Base-by-base conservation (phyloP, 768 basidiomycete genomes). In the Infundibulicybe gibba region DNA sequence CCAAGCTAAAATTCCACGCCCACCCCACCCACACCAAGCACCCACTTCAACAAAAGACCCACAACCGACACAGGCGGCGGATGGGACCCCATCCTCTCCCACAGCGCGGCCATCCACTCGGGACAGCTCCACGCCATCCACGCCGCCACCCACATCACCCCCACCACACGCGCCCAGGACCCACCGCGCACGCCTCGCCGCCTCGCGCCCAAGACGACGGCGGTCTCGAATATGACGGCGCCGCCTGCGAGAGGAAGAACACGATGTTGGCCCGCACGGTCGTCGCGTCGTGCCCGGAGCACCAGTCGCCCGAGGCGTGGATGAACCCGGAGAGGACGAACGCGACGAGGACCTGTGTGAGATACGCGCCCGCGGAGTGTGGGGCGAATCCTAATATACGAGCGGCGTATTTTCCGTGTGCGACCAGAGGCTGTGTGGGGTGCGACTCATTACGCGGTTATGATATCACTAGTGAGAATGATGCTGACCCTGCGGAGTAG, bases 181-280 rank as follows among this genome's bases (percentile, higher is more conserved):
- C 21, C 40, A 3, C 32, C 46, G 5, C 30, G 25, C 13, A 55
- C 14, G 4, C 56, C 50, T 16, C 51, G 25, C 2, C 49, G 32
- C 15, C 31, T 32, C 16, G 52, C 54, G 3, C 56, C 11, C 14
- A 40, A 43, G 14, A 61, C 50, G 5, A 63, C 47, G 9, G 35
- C 40, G 4, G 48, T 54, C 45, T 67, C 66, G 33, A 63, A 34
- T 1, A 55, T 57, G 19, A 72, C 64, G 8, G 57, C 66, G 10
- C 65, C 39, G 67, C 61, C 52, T 70, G 68, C 38, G 64, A 48
- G 40, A 61, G 43, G 56, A 69, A 69, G 51, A 69, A 70, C 3
- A 45, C 51, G 40, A 71, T 57, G n/a, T n/a, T n/a, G n/a, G 25
- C 25, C 25, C 6, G 61, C 55, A 13, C 59, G 54, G 15, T 54